Base-by-base conservation (phyloP, 345 rosid genomes). In the Reutealis trisperma region DNA sequence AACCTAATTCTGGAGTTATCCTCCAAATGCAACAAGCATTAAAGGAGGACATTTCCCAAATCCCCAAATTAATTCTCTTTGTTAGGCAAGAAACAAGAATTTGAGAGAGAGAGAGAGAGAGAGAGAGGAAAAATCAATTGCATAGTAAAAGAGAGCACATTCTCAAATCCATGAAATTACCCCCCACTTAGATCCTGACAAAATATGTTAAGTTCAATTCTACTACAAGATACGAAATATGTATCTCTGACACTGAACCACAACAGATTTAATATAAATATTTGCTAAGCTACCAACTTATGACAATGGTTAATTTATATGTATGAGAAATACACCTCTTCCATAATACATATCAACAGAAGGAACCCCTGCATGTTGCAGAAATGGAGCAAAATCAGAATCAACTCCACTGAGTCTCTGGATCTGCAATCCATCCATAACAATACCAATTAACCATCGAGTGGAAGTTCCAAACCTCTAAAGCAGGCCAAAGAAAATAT, bases 361-460 rank as follows among this genome's bases (percentile, higher is more conserved):
- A 22, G 99, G 92, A 83, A 96, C 79, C 67, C 99, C 99, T 0
- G 93, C 97, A 86, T 90, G 94, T 24, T 93, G 99, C 87, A 96
- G 84, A 86, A 96, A 96, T n/a, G 98, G 89, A 59, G 92, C 92
- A 80, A 92, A 96, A 84, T 96, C 99, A 55, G 99, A 96, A 84
- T 92, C 93, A 51, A 90, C 92, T 61, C 91, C 90, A 71, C 95
- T 78, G 25, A 96, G 94, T 83, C 98, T 90, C 82, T 92, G 84
- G 58, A 96, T 91, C 99, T 96, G 88, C 82, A 84, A 63, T 59
- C 63, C 75, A 81, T 34, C 32, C 37, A 73, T 55, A 77, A 37
- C 68, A 59, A 66, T 42, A 65, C 52, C 37, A 61, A 63, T 74
- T 44, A 66, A 59, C 58, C 64, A 63, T 18, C 7, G 1, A 54